Evolutionary conservation across 495 filamentous ascomycete genomes (phyloP), one percentile per base, ranked within the genome.

Genomic region (Neurospora pannonica): DNA sequence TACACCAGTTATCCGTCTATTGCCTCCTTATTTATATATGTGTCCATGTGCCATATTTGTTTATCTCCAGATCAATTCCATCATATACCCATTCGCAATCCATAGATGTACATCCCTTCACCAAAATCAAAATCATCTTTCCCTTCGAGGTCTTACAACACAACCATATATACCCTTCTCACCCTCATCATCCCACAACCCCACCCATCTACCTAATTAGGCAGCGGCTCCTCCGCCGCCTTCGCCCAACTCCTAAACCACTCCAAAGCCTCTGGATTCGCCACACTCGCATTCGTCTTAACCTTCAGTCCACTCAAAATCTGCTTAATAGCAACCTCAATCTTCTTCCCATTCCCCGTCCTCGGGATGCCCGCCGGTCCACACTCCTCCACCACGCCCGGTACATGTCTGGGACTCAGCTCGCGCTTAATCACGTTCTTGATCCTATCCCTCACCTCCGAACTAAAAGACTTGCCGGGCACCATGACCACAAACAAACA

Each of bases 271-370:
- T 89, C 90, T 1, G 90, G 89, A 81, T 97, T 97, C 4, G 92
- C 93, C 48, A 97, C 94, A 75, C 92, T 94, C 0, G 94, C 92
- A 39, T 91, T 92, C 13, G 93, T 94, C 84, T 93, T 94, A 72
- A 97, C 91, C 71, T 92, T 89, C 78, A 93, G 86, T 9, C 94
- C 94, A 40, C 91, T 95, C n/a, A 97, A 80, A 48, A 97, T 97
- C 85, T 97, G 94, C 84, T 97, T 97, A 36, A 97, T 94, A 3
- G 93, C 92, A 40, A 95, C 92, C 79, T 97, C 94, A 46, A 97
- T 93, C 84, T 97, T 97, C 85, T 97, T 97, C 54, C 95, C 94
- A 78, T 97, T 97, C 0, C 89, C 90, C 38, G 94, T 98, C 77
- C 94, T 90, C 1, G 94, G 94, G 69, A 98, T 94, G 70, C 95